phyloP scores from a whole-genome alignment of 768 basidiomycete species.

The Psilocybe cubensis region DNA sequence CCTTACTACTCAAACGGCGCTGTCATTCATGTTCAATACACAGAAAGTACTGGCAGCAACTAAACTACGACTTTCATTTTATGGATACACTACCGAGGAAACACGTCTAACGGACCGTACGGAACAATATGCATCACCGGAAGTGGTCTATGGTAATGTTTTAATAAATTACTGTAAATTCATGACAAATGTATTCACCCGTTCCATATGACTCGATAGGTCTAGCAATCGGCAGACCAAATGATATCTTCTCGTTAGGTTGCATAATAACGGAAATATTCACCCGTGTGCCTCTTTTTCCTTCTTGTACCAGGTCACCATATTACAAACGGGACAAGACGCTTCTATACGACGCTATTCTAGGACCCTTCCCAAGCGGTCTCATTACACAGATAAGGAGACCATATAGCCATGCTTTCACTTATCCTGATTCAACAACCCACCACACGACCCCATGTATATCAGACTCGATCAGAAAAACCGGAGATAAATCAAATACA shows the following conservation, averaged over 20 bases:
- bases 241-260: neutral
- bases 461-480: neutral
- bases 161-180: neutral
- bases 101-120: neutral
- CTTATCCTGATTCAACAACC: neutral
- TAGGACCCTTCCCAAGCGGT: neutral
- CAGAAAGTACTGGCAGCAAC: neutral
- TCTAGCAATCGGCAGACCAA: neutral
- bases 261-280: neutral
- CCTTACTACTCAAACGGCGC: neutral
- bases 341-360: neutral
- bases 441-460: neutral
- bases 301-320: neutral
- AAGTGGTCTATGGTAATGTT: neutral
- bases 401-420: neutral
- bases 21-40: neutral
- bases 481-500: neutral
- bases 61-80: neutral
- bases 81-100: neutral
- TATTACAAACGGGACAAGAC: neutral
- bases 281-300: neutral
- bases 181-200: neutral
- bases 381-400: neutral
- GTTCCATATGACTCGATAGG: neutral
- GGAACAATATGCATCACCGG: neutral